Conservation (phyloP, 306 rosid genomes). For the Fragaria ananassa region DNA sequence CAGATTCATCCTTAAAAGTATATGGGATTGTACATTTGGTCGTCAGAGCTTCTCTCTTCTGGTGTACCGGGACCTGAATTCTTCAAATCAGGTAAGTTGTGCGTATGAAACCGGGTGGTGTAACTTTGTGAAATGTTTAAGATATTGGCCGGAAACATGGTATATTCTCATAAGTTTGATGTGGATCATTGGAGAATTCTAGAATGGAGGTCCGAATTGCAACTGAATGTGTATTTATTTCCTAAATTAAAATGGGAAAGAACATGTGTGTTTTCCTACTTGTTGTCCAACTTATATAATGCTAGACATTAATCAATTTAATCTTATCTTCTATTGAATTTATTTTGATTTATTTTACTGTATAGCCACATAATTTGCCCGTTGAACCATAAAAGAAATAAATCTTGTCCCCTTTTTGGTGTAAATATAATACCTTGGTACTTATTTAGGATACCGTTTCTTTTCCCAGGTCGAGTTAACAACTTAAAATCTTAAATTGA, state of each 20-base stretch:
- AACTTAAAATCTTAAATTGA: background rate
- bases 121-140: slow-evolving; percentile 33
- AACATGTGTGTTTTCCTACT: slow-evolving; percentile 1
- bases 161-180: slow-evolving; percentile 18
- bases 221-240: background rate
- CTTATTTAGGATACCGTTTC: background rate
- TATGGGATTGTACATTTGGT: slow-evolving; percentile 24
- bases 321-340: background rate
- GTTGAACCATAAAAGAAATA: background rate
- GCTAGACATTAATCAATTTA: background rate
- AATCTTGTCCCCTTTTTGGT: background rate
- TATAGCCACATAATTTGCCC: background rate
- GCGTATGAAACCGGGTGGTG: slow-evolving; percentile 26
- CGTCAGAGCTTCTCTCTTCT: slow-evolving; percentile 21
- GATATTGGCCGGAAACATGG: slow-evolving; percentile 20
- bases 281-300: background rate
- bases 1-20: slow-evolving; percentile 18
- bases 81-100: slow-evolving; percentile 14
- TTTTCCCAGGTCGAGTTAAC: background rate
- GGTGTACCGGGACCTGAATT: background rate
- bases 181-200: slow-evolving; percentile 17
- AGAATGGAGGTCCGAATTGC: slow-evolving; percentile 8
- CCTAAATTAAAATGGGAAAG: slow-evolving; percentile 10
- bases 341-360: background rate
- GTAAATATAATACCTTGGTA: background rate